Conservation (phyloP, 352 stramenopile genomes). For the Thalassiosira hispida region DNA sequence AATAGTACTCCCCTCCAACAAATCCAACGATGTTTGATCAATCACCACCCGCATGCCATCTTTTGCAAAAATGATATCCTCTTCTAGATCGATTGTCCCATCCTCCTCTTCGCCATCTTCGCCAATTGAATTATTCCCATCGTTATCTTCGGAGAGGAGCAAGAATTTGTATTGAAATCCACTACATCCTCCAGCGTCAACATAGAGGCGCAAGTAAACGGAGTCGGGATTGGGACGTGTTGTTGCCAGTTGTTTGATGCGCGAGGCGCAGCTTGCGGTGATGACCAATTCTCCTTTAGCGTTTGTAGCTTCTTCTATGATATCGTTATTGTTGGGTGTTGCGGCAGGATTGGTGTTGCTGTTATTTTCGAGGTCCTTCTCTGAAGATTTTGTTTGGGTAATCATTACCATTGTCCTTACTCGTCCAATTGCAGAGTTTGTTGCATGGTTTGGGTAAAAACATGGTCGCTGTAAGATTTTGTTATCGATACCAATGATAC, state of each 20-base stretch:
- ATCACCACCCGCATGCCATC: constrained; percentile 62
- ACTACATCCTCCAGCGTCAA: constrained; percentile 93
- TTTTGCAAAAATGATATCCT: constrained; percentile 71
- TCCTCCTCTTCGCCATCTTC: constrained; percentile 58
- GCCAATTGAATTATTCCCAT: not conserved
- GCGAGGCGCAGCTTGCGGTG: constrained; percentile 50
- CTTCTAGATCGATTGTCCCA: constrained; percentile 63
- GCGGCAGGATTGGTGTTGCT: not conserved
- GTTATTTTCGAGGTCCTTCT: not conserved
- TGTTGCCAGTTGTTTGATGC: constrained; percentile 56
- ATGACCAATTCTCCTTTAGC: constrained; percentile 35
- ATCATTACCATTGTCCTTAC: constrained; percentile 17
- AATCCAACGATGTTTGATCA: constrained; percentile 89
- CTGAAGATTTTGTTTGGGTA: constrained; percentile 13
- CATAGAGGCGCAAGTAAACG: constrained; percentile 88
- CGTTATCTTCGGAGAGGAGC: constrained; percentile 37
- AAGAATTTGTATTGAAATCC: constrained; percentile 93
- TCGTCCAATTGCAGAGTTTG: not conserved
- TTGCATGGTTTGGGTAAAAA: not conserved
- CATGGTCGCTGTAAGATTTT: not conserved
- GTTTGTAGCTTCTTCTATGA: not conserved
- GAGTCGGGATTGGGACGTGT: constrained; percentile 43
- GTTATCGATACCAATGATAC: not conserved
- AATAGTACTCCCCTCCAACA: constrained; percentile 92
- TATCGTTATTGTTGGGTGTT: not conserved